Evolutionary conservation across 352 stramenopile species (phyloP), one percentile per base, ranked within the genome.

Genomic region (Pythium grandisporangium): DNA sequence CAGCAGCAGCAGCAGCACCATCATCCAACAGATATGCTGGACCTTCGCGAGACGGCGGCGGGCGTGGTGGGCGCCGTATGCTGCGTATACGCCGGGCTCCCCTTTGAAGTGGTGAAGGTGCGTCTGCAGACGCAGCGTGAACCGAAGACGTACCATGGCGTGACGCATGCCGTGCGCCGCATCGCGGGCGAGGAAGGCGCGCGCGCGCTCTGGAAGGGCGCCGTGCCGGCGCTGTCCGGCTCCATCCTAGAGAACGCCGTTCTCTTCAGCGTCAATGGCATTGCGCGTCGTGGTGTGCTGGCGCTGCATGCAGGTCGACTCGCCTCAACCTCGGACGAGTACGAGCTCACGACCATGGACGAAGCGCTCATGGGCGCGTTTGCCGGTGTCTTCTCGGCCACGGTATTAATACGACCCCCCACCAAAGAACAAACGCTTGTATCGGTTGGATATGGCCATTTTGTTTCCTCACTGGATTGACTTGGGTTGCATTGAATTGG

Each of bases 191-290:
- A 90, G 33, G 80, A 93, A 40, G 75, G 79, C 30, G 48, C 77
- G 4, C 37, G 62, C 6, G 66, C 83, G 51, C 74, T 95, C n/a
- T 95, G 81, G 77, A 89, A 88, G 57, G 84, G 84, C n/a, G 80
- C 82, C 1, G 61, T 90, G 42, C 84, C 84, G 2, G 84, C 84
- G 41, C 70, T 95, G 14, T 84, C 70, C 27, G 92, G 77, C 60
- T 84, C 84, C 20, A 80, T 93, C 49, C 83, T 95, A 37, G 84
- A 95, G 42, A 95, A 95, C 60, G 82, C 84, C 35, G 84, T 95
- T 40, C 68, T 95, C 20, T 95, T 95, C 48, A 91, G 72, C 27
- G 79, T 73, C 33, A 94, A 94, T 38, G 82, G 81, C 14, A 66
- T 84, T 27, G 70, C 84, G 21, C 69, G 78, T n/a, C 79, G 79